Evolutionary conservation across 495 filamentous ascomycete species (phyloP).

Genomic region (Zalerion maritima): DNA sequence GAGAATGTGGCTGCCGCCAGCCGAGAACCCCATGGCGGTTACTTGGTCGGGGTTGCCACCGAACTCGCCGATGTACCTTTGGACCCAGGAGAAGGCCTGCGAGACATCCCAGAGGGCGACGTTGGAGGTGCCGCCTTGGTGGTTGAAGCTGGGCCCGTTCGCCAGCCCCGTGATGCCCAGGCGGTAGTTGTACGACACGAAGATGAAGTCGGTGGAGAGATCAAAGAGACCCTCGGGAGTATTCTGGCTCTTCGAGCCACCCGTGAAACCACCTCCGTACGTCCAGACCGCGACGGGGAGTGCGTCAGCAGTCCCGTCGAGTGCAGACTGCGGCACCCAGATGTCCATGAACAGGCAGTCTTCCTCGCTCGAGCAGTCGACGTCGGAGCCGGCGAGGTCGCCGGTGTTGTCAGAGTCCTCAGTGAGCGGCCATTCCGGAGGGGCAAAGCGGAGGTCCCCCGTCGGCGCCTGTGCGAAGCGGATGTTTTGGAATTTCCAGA

Average conservation of each 20-base stretch:
- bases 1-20: constrained; percentile 36
- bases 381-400: constrained; percentile 21
- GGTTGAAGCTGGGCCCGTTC: constrained; percentile 12
- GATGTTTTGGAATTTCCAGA: constrained; percentile 32
- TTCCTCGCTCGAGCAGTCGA: constrained; percentile 28
- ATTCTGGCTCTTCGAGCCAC: constrained; percentile 19
- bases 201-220: constrained; percentile 13
- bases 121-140: constrained; percentile 16
- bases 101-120: constrained; percentile 12
- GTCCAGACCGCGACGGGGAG: constrained; percentile 27
- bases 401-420: constrained; percentile 28
- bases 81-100: constrained; percentile 40
- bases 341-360: constrained; percentile 30
- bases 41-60: constrained; percentile 49
- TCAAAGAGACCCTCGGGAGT: constrained; percentile 8
- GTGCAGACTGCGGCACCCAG: constrained; percentile 15
- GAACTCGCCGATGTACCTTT: constrained; percentile 50
- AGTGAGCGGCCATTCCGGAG: constrained; percentile 25
- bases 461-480: constrained; percentile 33
- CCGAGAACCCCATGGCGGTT: constrained; percentile 54
- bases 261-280: constrained; percentile 28
- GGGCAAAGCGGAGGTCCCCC: constrained; percentile 29
- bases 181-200: constrained; percentile 16
- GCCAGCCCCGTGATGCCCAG: constrained; percentile 13
- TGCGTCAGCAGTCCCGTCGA: constrained; percentile 11